A percentile compares a stretch with the other conserved stretches of the same genome.
Conservation (phyloP, 495 filamentous ascomycete species). For the Aspergillus homomorphus region DNA sequence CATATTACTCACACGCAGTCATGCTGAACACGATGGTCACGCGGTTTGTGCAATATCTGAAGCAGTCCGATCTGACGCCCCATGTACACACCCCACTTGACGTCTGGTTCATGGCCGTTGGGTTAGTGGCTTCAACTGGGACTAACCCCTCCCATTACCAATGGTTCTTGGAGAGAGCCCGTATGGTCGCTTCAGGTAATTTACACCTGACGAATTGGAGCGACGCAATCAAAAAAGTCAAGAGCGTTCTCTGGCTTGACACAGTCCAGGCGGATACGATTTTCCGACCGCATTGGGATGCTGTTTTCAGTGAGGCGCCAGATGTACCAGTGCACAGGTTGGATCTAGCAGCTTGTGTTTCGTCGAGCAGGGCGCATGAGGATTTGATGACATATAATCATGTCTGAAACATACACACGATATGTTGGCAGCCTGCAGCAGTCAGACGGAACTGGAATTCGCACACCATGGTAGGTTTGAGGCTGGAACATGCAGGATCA, state of each 20-base stretch:
- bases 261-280: conserved; percentile 18
- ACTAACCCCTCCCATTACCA: conserved; percentile 21
- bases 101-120: conserved; percentile 41
- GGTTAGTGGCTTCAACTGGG: conserved; percentile 34
- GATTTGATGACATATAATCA: background rate
- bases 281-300: conserved; percentile 30
- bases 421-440: no score
- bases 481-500: no score
- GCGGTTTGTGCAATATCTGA: conserved; percentile 28
- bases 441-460: background rate
- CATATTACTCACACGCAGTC: conserved; percentile 48
- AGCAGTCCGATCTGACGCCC: conserved; percentile 15
- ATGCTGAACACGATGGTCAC: conserved; percentile 33
- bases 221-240: conserved; percentile 24
- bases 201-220: conserved; percentile 25
- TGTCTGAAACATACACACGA: background rate
- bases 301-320: conserved; percentile 1
- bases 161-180: conserved; percentile 30
- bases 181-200: conserved; percentile 2
- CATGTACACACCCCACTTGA: conserved; percentile 21
- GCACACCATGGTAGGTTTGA: no score
- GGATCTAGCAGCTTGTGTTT: background rate
- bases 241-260: conserved; percentile 37
- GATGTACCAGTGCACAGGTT: background rate
- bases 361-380: background rate